A percentile compares a stretch with the other conserved stretches of the same genome.
Evolutionary conservation across 1,139 yeast species (phyloP).

Genomic region (Ogataea hybrid): DNA sequence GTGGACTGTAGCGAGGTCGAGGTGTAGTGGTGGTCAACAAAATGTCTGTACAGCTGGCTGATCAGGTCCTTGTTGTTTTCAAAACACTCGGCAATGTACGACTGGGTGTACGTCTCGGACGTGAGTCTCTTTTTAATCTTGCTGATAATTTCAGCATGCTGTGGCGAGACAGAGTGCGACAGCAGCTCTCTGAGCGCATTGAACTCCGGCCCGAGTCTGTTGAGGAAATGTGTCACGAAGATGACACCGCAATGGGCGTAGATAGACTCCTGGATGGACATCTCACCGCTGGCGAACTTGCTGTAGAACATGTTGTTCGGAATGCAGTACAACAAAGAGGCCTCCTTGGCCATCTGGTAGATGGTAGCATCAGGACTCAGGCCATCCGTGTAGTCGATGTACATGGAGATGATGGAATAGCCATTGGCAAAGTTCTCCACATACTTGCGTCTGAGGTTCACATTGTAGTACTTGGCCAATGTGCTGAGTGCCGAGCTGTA

Average conservation of each 20-base stretch:
- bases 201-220: constrained; percentile 91
- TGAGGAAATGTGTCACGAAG: constrained; percentile 90
- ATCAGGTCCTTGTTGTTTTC: constrained; percentile 69
- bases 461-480: constrained; percentile 84
- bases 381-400: constrained; percentile 58
- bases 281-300: constrained; percentile 69
- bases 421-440: constrained; percentile 95
- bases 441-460: constrained; percentile 83
- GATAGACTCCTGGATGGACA: constrained; percentile 90
- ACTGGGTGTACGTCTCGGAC: constrained; percentile 90
- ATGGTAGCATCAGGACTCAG: constrained; percentile 67
- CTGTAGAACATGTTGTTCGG: constrained; percentile 84
- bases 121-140: constrained; percentile 86
- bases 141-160: constrained; percentile 72
- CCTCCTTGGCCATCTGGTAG: constrained; percentile 91
- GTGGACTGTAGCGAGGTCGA: constrained; percentile 66
- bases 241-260: constrained; percentile 94
- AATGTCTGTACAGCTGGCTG: constrained; percentile 83
- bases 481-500: constrained; percentile 88
- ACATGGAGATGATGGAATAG: constrained; percentile 80
- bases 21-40: constrained; percentile 88
- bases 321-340: constrained; percentile 85
- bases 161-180: constrained; percentile 56
- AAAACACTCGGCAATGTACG: constrained; percentile 76
- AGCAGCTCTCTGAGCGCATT: constrained; percentile 64